Base-by-base conservation (phyloP, 768 basidiomycete species). In the Hebeloma cylindrosporum region DNA sequence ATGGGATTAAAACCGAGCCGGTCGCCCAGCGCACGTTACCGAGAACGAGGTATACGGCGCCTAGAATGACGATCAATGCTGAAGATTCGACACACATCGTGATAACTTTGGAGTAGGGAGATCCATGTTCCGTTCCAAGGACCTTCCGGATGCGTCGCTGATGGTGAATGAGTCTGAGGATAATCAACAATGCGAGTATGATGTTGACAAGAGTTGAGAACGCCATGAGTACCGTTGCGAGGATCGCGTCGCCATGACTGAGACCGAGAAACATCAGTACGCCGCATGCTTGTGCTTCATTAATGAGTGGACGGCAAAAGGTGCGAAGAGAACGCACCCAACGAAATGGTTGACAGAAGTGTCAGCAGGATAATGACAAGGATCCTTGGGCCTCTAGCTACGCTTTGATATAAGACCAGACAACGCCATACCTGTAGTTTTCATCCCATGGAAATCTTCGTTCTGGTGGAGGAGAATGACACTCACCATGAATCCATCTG, bases 61-160 rank as follows among this genome's bases (percentile, higher is more conserved):
- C 25, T 21, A 26, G 25, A 26, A 40, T 17, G 5, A 40, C 38
- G 6, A 40, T 40, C 38, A 40, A n/a, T 23, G 38, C 38, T 14
- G 28, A 41, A 7, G 40, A 41, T 21, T 41, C 40, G 5, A 41
- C 18, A 11, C 40, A 41, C 28, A 41, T 41, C 18, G 31, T 21
- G 7, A 31, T 21, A n/a, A 41, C 31, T 1, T 30, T 27, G n/a
- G 40, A 29, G 40, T 41, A 41, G 4, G 31, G 13, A 3, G 29
- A 28, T 30, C 28, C 28, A 5, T 31, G 28, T 2, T 17, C 16
- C 4, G 10, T 21, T 16, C 28, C 9, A 21, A 41, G 28, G 6
- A 21, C 40, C 2, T 7, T 21, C 10, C 11, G 27, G 7, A 17
- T 31, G 8, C 14, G n/a, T 6, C 40, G 20, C 10, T 41, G 40